phyloP scores from a whole-genome alignment of 192 early-diverging fungal genomes.

The Coemansia umbellata region DNA sequence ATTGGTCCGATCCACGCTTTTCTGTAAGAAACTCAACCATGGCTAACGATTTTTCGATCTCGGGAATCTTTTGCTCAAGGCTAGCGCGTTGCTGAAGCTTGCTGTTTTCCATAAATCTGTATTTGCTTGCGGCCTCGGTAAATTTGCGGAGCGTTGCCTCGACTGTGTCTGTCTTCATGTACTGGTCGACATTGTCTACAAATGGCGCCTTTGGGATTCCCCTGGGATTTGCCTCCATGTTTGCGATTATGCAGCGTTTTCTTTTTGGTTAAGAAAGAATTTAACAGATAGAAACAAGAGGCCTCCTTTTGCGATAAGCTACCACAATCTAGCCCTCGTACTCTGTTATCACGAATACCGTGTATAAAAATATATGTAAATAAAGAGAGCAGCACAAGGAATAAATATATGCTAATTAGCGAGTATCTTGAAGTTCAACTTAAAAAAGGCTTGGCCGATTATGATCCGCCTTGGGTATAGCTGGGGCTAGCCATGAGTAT shows the following conservation, averaged over 20 bases:
- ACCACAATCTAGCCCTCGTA: too few relatives aligned
- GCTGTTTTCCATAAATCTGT: conserved; percentile 96
- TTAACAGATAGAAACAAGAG: too few relatives aligned
- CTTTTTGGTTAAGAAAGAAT: too few relatives aligned
- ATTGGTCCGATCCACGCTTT: conserved; percentile 58
- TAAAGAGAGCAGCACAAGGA: too few relatives aligned
- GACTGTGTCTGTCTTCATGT: conserved; percentile 67
- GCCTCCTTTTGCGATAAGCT: too few relatives aligned
- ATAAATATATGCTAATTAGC: too few relatives aligned
- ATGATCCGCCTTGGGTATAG: too few relatives aligned
- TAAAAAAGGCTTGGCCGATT: too few relatives aligned
- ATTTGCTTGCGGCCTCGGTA: conserved; percentile 91
- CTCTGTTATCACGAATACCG: too few relatives aligned
- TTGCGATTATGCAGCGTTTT: not conserved
- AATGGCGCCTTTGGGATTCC: conserved; percentile 96
- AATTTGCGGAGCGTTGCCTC: conserved; percentile 90
- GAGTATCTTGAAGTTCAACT: too few relatives aligned
- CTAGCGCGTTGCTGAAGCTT: conserved; percentile 76
- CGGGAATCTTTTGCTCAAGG: conserved; percentile 91
- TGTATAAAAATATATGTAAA: too few relatives aligned
- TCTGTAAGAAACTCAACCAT: conserved; percentile 77
- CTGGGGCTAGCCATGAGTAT: too few relatives aligned
- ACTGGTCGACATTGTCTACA: conserved; percentile 88
- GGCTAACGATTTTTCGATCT: conserved; percentile 89
- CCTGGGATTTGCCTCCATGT: conserved; percentile 76